These are phyloP conservation scores for Galerina sulciceps DNA, from an alignment of 768 basidiomycete species.

Conservation along the genomic window DNA sequence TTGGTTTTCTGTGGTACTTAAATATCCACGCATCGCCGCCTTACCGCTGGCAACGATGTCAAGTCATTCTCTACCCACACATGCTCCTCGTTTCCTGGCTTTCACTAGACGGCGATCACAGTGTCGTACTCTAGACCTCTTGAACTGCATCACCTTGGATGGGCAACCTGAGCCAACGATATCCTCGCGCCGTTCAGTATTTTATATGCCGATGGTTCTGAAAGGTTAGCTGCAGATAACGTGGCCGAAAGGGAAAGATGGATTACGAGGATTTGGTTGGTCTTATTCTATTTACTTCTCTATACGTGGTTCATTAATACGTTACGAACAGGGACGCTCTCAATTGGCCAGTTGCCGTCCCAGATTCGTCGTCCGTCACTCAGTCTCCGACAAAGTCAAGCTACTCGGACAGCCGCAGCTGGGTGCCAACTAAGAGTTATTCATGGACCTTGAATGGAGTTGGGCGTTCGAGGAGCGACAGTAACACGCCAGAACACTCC, in stretches of 20 bases:
- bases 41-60: conserved; percentile 78
- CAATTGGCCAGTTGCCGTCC: conserved; percentile 55
- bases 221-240: conserved; percentile 88
- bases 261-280: conserved; percentile 90
- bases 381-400: conserved; percentile 55
- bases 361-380: conserved; percentile 51
- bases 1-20: conserved; percentile 87
- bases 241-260: conserved; percentile 85
- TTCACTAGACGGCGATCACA: conserved; percentile 81
- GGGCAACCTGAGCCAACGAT: conserved; percentile 55
- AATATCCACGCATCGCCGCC: conserved; percentile 85
- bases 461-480: too few relatives aligned
- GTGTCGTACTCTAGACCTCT: conserved; percentile 84
- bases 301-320: conserved; percentile 5
- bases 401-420: too few relatives aligned
- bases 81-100: conserved; percentile 87
- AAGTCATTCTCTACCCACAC: conserved; percentile 77
- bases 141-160: conserved; percentile 76
- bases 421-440: too few relatives aligned
- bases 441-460: too few relatives aligned
- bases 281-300: conserved; percentile 14
- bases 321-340: conserved; percentile 69
- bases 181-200: conserved; percentile 89
- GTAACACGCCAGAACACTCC: too few relatives aligned
- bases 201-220: conserved; percentile 87